These are phyloP conservation scores for Saccharum spontaneum DNA, from an alignment of 176 grass and related monocot genomes.

Conservation along the genomic window DNA sequence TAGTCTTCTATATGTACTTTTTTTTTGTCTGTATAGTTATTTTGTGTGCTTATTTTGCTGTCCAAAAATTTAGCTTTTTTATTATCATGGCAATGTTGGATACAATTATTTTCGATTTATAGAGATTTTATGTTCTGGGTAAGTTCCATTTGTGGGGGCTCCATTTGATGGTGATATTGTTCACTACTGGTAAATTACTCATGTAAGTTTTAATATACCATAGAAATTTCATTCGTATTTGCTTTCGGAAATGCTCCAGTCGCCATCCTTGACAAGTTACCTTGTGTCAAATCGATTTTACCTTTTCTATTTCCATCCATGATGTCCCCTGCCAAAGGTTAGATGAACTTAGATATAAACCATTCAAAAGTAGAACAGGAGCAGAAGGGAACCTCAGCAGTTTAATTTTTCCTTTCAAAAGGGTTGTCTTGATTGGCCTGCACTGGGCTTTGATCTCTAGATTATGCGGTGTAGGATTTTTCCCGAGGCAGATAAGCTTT, in stretches of 20 bases:
- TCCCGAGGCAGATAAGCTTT: not conserved
- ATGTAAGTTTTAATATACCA: not conserved
- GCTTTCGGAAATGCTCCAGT: not conserved
- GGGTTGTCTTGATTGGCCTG: not conserved
- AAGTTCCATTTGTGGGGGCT: not conserved
- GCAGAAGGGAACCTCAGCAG: not conserved
- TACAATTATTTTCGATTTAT: not conserved
- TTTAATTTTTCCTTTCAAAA: not conserved
- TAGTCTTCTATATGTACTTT: not conserved
- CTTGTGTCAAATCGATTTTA: not conserved
- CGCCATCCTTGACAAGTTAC: not conserved
- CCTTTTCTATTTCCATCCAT: not conserved
- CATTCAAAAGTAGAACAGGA: not conserved
- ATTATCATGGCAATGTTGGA: not conserved
- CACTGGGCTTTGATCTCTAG: not conserved
- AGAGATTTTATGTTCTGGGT: not conserved
- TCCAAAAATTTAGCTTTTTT: not conserved
- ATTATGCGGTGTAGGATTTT: not conserved
- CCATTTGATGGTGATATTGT: not conserved
- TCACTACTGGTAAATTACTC: not conserved
- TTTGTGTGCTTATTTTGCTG: not conserved
- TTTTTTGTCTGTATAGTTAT: not conserved
- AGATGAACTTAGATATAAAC: not conserved
- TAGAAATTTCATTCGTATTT: not conserved
- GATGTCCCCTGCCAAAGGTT: not conserved